Evolutionary conservation across 2,329 filamentous ascomycete genomes (phyloP).

Genomic region (Penicillium rolfsii): DNA sequence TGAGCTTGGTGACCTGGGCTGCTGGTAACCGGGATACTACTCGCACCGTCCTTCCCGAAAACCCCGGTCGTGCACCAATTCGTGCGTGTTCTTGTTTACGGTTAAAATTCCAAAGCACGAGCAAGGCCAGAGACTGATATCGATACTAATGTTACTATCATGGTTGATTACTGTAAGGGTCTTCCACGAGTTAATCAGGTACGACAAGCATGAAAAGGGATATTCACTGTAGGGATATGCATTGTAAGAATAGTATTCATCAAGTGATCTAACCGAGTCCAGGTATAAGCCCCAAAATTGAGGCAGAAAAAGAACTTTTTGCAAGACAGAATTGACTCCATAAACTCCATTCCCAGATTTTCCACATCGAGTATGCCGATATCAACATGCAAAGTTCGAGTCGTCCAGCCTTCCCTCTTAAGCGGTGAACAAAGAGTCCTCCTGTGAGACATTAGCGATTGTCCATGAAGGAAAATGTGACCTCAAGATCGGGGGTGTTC

Average conservation of each 20-base stretch:
- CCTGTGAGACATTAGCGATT: conserved; percentile 40
- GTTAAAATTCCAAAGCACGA: no score
- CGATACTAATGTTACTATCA: no score
- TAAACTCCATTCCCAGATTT: conserved; percentile 37
- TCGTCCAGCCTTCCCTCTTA: conserved; percentile 30
- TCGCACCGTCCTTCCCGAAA: no score
- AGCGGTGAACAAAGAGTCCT: conserved; percentile 66
- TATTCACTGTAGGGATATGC: not conserved
- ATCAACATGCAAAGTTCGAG: conserved; percentile 25
- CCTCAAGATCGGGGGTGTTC: not conserved
- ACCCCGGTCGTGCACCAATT: no score
- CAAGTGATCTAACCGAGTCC: conserved; percentile 2
- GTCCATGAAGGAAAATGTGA: not conserved
- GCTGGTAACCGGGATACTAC: not conserved
- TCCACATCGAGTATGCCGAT: conserved; percentile 32
- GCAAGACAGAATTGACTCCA: conserved; percentile 21
- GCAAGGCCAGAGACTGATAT: no score
- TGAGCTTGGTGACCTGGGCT: not conserved
- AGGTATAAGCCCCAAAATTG: conserved; percentile 7
- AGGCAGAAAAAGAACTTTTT: conserved; percentile 22
- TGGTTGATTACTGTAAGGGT: no score
- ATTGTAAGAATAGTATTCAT: conserved; percentile 3
- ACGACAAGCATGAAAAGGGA: not conserved
- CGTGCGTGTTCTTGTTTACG: no score
- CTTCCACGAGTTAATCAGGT: no score